phyloP scores from a whole-genome alignment of 441 rosid genomes.

The Aleurites moluccanus region DNA sequence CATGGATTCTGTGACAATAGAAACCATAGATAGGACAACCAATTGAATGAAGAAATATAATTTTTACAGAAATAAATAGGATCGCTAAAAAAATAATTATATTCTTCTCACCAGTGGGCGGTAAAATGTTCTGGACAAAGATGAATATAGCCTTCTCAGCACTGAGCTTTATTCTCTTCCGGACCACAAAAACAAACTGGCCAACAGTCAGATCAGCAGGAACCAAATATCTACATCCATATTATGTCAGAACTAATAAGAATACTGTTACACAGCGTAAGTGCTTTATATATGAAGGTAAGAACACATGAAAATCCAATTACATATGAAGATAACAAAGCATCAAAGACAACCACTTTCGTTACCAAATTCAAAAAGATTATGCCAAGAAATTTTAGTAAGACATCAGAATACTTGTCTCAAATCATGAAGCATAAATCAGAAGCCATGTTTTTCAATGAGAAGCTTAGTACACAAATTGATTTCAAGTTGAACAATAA shows the following conservation, averaged over 20 bases:
- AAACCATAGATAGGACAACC: constrained; percentile 9
- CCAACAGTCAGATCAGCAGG: constrained; percentile 97
- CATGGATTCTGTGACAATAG: constrained; percentile 59
- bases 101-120: constrained; percentile 72
- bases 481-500: background rate
- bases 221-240: constrained; percentile 68
- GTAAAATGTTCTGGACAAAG: constrained; percentile 78
- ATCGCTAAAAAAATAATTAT: background rate
- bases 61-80: no score
- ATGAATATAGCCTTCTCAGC: constrained; percentile 96
- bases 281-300: no score
- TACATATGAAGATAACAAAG: no score
- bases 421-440: background rate
- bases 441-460: background rate
- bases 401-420: background rate
- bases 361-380: background rate
- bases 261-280: background rate
- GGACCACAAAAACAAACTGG: constrained; percentile 87
- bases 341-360: background rate
- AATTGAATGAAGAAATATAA: background rate
- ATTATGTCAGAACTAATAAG: background rate
- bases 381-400: background rate
- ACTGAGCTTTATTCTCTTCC: constrained; percentile 97
- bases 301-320: no score
- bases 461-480: background rate